Base-by-base conservation (phyloP, 2,329 filamentous ascomycete species). In the Trichothecium roseum region DNA sequence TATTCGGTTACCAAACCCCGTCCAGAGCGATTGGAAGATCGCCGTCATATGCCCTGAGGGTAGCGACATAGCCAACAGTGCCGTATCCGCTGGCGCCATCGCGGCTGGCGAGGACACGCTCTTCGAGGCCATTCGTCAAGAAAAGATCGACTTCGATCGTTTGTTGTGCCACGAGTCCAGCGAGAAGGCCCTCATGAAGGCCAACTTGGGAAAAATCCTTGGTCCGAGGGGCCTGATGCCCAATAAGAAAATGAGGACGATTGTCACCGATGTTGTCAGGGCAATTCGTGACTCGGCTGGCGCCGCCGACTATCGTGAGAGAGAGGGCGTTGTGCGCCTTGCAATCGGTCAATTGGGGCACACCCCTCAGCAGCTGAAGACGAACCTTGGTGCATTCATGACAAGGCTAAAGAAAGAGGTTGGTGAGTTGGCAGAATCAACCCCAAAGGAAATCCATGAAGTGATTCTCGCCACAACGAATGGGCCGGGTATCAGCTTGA, bases 191-290 rank as follows among this genome's bases (percentile, higher is more conserved):
- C 65, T 98, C 50, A 82, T 81, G 55, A 88, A 91, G 65, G 81
- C 87, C 26, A 76, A 74, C 1, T 58, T 98, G 43, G 89, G 83
- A 43, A 74, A 81, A 45, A 72, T 94, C 30, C 68, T 98, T 15
- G 91, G 91, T 51, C 91, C 93, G 31, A 80, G 76, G 59, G 88
- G 88, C 3, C 60, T 98, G 52, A 96, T 98, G 91, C 91, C 91
- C 5, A 93, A 76, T 55, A 64, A 73, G 40, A 94, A 94, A 68
- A 77, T 77, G 42, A 87, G 86, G 44, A 96, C 91, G 1, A 83
- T 98, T 37, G 86, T 94, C 17, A 81, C 74, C 52, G 82, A 94
- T 54, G 73, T 94, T 13, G 72, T 72, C 36, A 59, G 68, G n/a
- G 72, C 78, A 24, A 83, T 98, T 50, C 75, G 74, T 49, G 84